Conservation (phyloP, 805 yeast genomes). For the Kazachstania martiniae region DNA sequence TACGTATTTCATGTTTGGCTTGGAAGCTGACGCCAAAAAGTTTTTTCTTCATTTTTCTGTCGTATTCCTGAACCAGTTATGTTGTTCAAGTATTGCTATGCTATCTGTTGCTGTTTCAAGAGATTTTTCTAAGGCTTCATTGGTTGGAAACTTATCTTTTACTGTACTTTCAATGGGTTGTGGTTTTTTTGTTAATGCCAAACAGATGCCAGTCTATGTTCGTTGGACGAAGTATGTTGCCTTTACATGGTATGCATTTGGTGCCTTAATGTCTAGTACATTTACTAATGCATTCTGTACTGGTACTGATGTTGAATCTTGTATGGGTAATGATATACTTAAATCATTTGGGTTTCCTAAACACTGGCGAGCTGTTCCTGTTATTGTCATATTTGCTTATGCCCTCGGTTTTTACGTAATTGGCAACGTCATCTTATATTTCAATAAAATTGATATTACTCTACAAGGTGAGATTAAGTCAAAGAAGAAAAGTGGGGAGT, state of each 20-base stretch:
- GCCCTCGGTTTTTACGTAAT: slow-evolving; percentile 40
- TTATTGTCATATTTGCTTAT: slow-evolving; percentile 50
- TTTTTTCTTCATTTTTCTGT: slow-evolving; percentile 58
- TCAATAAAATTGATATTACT: slow-evolving; percentile 32
- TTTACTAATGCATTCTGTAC: slow-evolving; percentile 53
- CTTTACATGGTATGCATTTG: slow-evolving; percentile 70
- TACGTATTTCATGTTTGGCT: slow-evolving; percentile 71
- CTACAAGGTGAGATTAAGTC: slow-evolving; percentile 17
- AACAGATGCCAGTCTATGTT: slow-evolving; percentile 72
- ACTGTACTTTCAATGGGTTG: slow-evolving; percentile 69
- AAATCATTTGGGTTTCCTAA: slow-evolving; percentile 47
- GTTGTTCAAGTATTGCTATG: slow-evolving; percentile 21
- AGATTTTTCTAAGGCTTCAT: slow-evolving; percentile 50
- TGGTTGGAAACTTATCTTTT: slow-evolving; percentile 51
- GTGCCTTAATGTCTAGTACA: slow-evolving; percentile 54
- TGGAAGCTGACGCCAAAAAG: slow-evolving; percentile 37
- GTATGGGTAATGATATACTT: slow-evolving; percentile 40
- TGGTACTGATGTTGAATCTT: slow-evolving; percentile 27
- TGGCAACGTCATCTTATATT: slow-evolving; percentile 38
- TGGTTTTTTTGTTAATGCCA: slow-evolving; percentile 70
- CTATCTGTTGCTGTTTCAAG: slow-evolving; percentile 42
- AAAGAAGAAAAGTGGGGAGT: slow-evolving; percentile 3
- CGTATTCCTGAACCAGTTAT: slow-evolving; percentile 43
- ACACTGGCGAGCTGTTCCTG: slow-evolving; percentile 58
- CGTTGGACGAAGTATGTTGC: slow-evolving; percentile 75